These are phyloP conservation scores for Brasenia schreberi DNA, from an alignment of 164 flowering plant species.

Conservation along the genomic window DNA sequence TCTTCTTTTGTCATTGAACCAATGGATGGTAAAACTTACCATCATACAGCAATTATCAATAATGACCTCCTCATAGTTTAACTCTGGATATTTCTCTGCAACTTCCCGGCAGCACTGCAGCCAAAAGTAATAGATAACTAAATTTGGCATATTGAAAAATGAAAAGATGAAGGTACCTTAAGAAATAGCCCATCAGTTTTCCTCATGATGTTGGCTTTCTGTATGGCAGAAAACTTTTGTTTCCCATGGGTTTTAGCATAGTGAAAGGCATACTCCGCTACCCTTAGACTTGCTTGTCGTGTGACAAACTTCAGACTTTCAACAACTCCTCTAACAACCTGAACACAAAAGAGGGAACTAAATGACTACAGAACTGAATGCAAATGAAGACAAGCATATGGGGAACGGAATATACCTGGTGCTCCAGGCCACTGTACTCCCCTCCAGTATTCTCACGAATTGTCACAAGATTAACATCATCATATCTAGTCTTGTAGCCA, in stretches of 20 bases:
- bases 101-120: constrained; percentile 94
- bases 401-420: constrained; percentile 40
- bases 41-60: constrained; percentile 98
- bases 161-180: not conserved
- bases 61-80: constrained; percentile 83
- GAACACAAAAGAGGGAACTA: not conserved
- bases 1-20: too few relatives aligned
- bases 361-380: not conserved
- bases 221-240: constrained; percentile 88
- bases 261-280: constrained; percentile 96
- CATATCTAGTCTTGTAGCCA: constrained; percentile 89
- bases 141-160: not conserved
- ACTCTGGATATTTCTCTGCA: constrained; percentile 91
- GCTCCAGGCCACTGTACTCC: constrained; percentile 96
- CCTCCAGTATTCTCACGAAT: constrained; percentile 99
- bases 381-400: not conserved
- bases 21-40: constrained; percentile 16
- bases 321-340: constrained; percentile 99
- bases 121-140: constrained; percentile 2
- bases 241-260: constrained; percentile 84
- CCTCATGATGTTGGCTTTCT: constrained; percentile 98
- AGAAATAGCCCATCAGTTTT: constrained; percentile 95
- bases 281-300: constrained; percentile 88
- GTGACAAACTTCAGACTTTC: constrained; percentile 96
- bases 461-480: constrained; percentile 81